Conservation (phyloP, 176 grass and related monocot species). For the Chloris gayana region DNA sequence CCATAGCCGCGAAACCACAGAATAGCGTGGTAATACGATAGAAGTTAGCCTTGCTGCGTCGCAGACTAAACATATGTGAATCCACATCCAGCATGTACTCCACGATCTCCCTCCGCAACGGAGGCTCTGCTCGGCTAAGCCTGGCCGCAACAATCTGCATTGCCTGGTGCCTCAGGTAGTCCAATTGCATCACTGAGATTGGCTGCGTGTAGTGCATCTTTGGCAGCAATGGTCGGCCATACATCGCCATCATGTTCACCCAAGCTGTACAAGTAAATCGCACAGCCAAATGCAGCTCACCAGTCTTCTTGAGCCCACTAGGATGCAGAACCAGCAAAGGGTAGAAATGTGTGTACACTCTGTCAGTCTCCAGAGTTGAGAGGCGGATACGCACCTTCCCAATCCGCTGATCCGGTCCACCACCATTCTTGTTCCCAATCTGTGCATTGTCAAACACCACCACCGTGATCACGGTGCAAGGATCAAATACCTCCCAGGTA, state of each 20-base stretch:
- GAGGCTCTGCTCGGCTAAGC: slow-evolving; percentile 80
- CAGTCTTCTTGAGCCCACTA: slow-evolving; percentile 92
- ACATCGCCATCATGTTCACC: slow-evolving; percentile 90
- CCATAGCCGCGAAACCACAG: slow-evolving; percentile 51
- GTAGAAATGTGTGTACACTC: slow-evolving; percentile 94
- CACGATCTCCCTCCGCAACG: slow-evolving; percentile 75
- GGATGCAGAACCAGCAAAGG: slow-evolving; percentile 71
- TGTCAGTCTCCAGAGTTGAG: slow-evolving; percentile 77
- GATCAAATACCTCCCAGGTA: slow-evolving; percentile 97
- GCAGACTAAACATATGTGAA: slow-evolving; percentile 91
- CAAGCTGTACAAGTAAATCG: slow-evolving; percentile 90
- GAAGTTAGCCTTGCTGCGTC: slow-evolving; percentile 98
- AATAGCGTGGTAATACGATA: slow-evolving; percentile 76
- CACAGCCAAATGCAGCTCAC: slow-evolving; percentile 85
- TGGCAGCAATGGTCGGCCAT: slow-evolving; percentile 77
- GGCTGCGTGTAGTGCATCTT: slow-evolving; percentile 97
- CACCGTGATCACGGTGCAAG: slow-evolving; percentile 84
- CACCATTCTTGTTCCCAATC: slow-evolving; percentile 56
- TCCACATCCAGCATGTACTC: slow-evolving; percentile 97
- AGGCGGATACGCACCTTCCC: slow-evolving; percentile 94
- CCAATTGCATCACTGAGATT: slow-evolving; percentile 71
- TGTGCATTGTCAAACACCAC: slow-evolving; percentile 89
- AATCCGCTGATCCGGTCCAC: slow-evolving; percentile 68
- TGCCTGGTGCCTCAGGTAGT: slow-evolving; percentile 78
- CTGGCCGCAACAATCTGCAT: slow-evolving; percentile 73